Percentiles rank a stretch among this genome's conserved stretches.
phyloP scores from a whole-genome alignment of 441 rosid genomes.

The Eruca vesicaria region DNA sequence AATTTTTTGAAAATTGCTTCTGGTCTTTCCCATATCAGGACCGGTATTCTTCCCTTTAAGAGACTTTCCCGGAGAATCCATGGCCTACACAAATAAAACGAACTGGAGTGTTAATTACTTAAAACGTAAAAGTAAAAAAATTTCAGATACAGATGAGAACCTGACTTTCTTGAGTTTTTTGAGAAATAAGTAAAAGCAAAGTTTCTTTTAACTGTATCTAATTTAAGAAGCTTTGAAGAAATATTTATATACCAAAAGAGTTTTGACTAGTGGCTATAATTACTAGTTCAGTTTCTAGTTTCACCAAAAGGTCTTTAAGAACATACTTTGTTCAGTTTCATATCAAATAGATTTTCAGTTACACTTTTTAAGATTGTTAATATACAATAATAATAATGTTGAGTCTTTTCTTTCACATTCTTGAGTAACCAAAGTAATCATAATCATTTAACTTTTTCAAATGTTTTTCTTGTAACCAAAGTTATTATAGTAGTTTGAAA shows the following conservation, averaged over 20 bases:
- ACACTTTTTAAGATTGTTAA: not conserved
- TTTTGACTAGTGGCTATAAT: not conserved
- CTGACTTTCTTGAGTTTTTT: not conserved
- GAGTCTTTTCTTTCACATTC: too few relatives aligned
- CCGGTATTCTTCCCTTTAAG: conserved; percentile 10
- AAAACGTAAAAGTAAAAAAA: not conserved
- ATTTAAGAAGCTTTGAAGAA: too few relatives aligned
- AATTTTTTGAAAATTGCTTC: too few relatives aligned
- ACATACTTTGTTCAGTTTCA: not conserved
- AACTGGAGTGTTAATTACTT: not conserved
- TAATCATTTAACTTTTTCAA: too few relatives aligned
- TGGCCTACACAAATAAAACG: not conserved
- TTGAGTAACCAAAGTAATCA: too few relatives aligned
- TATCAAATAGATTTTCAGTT: not conserved
- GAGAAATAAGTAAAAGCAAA: not conserved
- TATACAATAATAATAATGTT: not conserved
- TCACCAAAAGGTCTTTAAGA: not conserved
- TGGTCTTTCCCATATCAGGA: too few relatives aligned
- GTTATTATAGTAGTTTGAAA: too few relatives aligned
- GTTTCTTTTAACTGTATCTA: not conserved
- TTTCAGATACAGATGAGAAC: not conserved
- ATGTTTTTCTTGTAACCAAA: too few relatives aligned
- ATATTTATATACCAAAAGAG: too few relatives aligned
- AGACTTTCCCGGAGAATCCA: conserved; percentile 10
- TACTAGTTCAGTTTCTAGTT: too few relatives aligned